Evolutionary conservation across 345 rosid species (phyloP).

Genomic region (Adansonia digitata): DNA sequence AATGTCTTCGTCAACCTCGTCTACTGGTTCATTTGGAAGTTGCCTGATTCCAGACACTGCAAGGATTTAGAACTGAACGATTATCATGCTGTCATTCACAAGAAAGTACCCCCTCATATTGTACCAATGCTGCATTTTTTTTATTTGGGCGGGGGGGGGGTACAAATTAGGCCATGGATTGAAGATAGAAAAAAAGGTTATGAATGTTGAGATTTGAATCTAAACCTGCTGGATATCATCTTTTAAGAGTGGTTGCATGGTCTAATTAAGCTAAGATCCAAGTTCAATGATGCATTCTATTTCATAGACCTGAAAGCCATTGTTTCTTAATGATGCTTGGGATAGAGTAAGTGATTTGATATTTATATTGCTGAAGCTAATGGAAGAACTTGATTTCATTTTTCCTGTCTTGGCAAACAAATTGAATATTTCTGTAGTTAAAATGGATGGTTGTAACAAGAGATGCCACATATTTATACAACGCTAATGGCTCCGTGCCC

Average conservation of each 20-base stretch:
- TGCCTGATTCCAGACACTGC: not conserved
- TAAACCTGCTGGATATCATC: no score
- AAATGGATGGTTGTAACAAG: not conserved
- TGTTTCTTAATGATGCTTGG: not conserved
- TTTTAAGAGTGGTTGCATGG: no score
- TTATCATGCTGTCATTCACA: not conserved
- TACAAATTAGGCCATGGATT: no score
- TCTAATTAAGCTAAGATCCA: no score
- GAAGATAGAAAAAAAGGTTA: no score
- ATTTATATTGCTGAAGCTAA: conserved; percentile 41
- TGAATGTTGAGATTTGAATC: no score
- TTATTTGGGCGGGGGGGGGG: no score
- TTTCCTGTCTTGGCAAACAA: not conserved
- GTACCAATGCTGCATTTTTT: not conserved
- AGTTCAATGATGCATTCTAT: no score
- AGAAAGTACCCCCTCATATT: conserved; percentile 2
- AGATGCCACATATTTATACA: not conserved
- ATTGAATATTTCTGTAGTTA: not conserved
- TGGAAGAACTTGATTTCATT: conserved; percentile 24
- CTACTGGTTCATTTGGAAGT: conserved; percentile 9
- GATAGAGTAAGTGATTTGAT: not conserved
- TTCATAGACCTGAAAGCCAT: not conserved
- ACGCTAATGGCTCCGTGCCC: no score
- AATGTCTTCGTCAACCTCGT: not conserved
- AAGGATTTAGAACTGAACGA: conserved; percentile 4